phyloP scores from a whole-genome alignment of 768 basidiomycete genomes.

The Phylloporus sp. region DNA sequence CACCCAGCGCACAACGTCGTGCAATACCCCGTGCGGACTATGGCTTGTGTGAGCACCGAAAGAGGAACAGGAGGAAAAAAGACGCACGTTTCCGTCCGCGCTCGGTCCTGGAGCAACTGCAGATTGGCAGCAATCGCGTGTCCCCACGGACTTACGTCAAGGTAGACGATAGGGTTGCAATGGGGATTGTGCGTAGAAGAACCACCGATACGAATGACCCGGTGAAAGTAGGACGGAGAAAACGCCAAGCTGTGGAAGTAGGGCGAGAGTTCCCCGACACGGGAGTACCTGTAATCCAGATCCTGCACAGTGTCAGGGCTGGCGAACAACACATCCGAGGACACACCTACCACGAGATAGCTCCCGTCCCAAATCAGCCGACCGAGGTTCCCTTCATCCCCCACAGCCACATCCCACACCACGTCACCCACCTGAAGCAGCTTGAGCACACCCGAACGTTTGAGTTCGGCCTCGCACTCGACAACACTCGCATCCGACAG shows the following conservation, averaged over 20 bases:
- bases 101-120: slow-evolving; percentile 73
- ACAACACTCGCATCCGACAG: slow-evolving; percentile 76
- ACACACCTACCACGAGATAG: slow-evolving; percentile 73
- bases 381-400: slow-evolving; percentile 84
- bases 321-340: background rate
- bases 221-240: slow-evolving; percentile 86
- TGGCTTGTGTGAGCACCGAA: slow-evolving; percentile 5
- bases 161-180: slow-evolving; percentile 61
- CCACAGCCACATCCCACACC: slow-evolving; percentile 83
- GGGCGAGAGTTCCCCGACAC: slow-evolving; percentile 71
- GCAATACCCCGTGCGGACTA: slow-evolving; percentile 75
- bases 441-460: slow-evolving; percentile 44
- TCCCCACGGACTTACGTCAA: slow-evolving; percentile 78
- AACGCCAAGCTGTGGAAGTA: slow-evolving; percentile 79
- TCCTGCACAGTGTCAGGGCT: slow-evolving; percentile 48
- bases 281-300: slow-evolving; percentile 78
- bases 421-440: slow-evolving; percentile 75
- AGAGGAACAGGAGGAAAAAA: background rate
- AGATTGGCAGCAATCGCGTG: slow-evolving; percentile 70
- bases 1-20: slow-evolving; percentile 84
- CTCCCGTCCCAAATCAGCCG: slow-evolving; percentile 85
- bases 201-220: slow-evolving; percentile 63
- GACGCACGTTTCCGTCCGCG: slow-evolving; percentile 77
- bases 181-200: slow-evolving; percentile 36
- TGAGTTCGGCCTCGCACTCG: slow-evolving; percentile 79